Evolutionary conservation across 805 yeast genomes (phyloP).

Genomic region (Saturnispora galanensis): DNA sequence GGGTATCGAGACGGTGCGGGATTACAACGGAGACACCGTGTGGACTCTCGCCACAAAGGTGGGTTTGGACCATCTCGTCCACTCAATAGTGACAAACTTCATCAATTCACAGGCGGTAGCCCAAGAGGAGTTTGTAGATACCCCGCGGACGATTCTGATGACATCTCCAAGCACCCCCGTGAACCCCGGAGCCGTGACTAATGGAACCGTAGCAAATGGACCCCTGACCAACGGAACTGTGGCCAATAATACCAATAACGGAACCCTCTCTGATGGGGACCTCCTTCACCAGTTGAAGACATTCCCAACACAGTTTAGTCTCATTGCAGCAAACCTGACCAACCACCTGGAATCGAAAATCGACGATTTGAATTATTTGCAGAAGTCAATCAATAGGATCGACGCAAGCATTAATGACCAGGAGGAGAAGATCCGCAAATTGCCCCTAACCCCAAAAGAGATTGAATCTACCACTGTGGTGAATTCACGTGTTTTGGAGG

Average conservation of each 20-base stretch:
- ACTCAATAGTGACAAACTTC: slow-evolving; percentile 4
- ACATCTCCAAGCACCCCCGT: slow-evolving; percentile 2
- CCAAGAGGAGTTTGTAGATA: neutral
- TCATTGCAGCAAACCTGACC: neutral
- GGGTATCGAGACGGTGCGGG: neutral
- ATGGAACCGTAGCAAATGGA: neutral
- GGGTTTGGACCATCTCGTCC: slow-evolving; percentile 4
- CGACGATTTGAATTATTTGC: slow-evolving; percentile 5
- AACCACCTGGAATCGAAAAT: slow-evolving; percentile 2
- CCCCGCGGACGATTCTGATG: slow-evolving; percentile 5
- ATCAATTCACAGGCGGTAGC: too few species aligned
- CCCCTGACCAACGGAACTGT: neutral
- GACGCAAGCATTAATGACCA: slow-evolving; percentile 7
- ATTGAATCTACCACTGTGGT: neutral
- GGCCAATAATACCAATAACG: neutral
- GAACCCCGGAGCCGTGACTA: neutral
- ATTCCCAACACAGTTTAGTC: slow-evolving; percentile 2
- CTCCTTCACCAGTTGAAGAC: slow-evolving; percentile 1
- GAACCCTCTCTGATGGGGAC: neutral
- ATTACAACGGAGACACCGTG: slow-evolving; percentile 6
- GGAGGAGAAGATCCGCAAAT: slow-evolving; percentile 8
- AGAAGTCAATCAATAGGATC: slow-evolving; percentile 9
- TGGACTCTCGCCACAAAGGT: slow-evolving; percentile 5
- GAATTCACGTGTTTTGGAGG: slow-evolving; percentile 10
- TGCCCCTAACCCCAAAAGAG: neutral